Conservation (phyloP, 164 flowering plant species). For the Dillenia turbinata region DNA sequence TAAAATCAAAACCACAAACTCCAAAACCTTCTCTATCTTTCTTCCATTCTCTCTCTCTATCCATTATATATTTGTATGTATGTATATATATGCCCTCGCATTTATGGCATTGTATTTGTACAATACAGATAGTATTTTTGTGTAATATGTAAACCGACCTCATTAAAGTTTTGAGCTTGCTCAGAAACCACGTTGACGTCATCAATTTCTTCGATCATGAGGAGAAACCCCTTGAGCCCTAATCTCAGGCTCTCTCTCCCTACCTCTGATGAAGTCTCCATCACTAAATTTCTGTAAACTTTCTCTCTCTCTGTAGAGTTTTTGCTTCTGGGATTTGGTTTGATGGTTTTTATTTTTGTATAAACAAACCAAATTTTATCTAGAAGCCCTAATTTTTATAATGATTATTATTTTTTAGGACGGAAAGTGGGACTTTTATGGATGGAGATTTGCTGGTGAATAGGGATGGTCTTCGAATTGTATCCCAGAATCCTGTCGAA, state of each 20-base stretch:
- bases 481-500: constrained; percentile 49
- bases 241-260: constrained; percentile 46
- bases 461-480: constrained; percentile 79
- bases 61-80: too few species aligned
- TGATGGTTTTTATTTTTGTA: neutral
- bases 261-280: constrained; percentile 33
- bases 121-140: neutral
- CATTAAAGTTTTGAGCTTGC: neutral
- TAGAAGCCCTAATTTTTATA: neutral
- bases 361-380: neutral
- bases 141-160: neutral
- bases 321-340: neutral
- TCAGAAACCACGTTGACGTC: neutral
- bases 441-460: constrained; percentile 94
- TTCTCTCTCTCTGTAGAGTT: constrained; percentile 6
- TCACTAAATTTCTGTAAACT: constrained; percentile 2
- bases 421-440: constrained; percentile 82
- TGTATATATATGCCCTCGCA: too few species aligned
- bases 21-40: too few species aligned
- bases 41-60: too few species aligned
- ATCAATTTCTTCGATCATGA: constrained; percentile 9
- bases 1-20: too few species aligned
- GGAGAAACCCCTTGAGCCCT: constrained; percentile 11
- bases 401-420: constrained; percentile 31
- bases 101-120: neutral